Evolutionary conservation across 352 stramenopile genomes (phyloP).

Genomic region (Phytophthora meadii): DNA sequence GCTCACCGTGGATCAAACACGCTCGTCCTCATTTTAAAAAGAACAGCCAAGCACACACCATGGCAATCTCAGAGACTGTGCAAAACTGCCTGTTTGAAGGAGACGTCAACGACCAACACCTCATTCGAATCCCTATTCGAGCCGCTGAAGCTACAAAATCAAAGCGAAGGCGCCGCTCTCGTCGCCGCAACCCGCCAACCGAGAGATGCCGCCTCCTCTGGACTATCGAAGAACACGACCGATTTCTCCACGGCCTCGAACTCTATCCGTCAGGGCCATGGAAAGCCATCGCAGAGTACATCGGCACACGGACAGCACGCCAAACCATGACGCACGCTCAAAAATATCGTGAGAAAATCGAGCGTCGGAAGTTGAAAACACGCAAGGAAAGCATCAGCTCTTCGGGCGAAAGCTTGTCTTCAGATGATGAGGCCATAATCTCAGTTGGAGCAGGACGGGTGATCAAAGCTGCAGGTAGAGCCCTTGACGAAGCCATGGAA

Average conservation of each 20-base stretch:
- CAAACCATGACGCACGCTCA: slow-evolving; percentile 67
- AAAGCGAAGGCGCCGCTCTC: slow-evolving; percentile 17
- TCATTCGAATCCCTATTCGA: slow-evolving; percentile 33
- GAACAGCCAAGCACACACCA: slow-evolving; percentile 6
- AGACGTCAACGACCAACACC: slow-evolving; percentile 21
- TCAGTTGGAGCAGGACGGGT: background rate
- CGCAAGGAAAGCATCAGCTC: background rate
- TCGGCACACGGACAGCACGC: slow-evolving; percentile 68
- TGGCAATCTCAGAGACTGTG: slow-evolving; percentile 31
- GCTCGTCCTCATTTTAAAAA: slow-evolving; percentile 14
- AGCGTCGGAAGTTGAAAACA: slow-evolving; percentile 30
- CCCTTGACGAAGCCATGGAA: slow-evolving; percentile 3
- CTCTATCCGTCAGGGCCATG: slow-evolving; percentile 57
- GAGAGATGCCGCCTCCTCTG: slow-evolving; percentile 18
- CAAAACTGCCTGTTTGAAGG: slow-evolving; percentile 29
- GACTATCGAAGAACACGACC: slow-evolving; percentile 55
- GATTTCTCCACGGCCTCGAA: slow-evolving; percentile 56
- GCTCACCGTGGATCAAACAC: slow-evolving; percentile 1
- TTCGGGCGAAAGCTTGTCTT: background rate
- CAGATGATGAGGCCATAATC: background rate
- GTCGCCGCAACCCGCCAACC: slow-evolving; percentile 11
- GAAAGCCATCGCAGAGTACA: slow-evolving; percentile 51
- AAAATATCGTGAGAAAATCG: slow-evolving; percentile 90
- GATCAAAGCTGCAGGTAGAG: background rate
- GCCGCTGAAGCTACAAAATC: slow-evolving; percentile 10